Conservation (phyloP, 805 yeast genomes). For the Nakazawaea wickerhamii region DNA sequence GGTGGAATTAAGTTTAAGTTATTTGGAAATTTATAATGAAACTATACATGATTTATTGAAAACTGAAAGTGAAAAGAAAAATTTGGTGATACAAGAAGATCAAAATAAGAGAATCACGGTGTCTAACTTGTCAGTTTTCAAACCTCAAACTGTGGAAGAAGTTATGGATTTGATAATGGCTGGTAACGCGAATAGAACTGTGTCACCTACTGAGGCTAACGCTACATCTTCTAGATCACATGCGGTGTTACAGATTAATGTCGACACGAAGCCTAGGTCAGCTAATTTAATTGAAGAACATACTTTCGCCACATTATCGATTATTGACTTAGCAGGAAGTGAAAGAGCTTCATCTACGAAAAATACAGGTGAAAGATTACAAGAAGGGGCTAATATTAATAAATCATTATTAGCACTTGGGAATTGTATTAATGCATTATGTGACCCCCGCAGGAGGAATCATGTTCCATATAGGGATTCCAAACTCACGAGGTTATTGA, state of each 20-base stretch:
- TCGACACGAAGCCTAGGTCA: constrained; percentile 51
- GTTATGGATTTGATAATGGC: constrained; percentile 70
- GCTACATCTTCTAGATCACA: constrained; percentile 89
- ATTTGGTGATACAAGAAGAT: constrained; percentile 67
- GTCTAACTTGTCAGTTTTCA: constrained; percentile 60
- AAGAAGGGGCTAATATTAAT: constrained; percentile 93
- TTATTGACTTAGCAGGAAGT: constrained; percentile 92
- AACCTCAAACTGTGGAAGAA: constrained; percentile 58
- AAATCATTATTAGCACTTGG: constrained; percentile 85
- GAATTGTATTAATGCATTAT: constrained; percentile 87
- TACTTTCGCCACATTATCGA: constrained; percentile 73
- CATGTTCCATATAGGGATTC: constrained; percentile 93
- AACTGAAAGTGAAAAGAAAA: constrained; percentile 29
- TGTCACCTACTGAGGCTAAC: constrained; percentile 88
- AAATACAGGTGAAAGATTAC: constrained; percentile 73
- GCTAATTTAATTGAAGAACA: constrained; percentile 64
- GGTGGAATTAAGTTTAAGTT: constrained; percentile 62
- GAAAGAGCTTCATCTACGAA: constrained; percentile 89
- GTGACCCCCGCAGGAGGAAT: constrained; percentile 59
- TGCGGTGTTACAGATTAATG: constrained; percentile 82
- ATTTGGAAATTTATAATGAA: constrained; percentile 88
- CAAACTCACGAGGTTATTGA: constrained; percentile 77
- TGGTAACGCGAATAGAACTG: constrained; percentile 75
- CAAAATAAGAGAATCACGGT: constrained; percentile 60
- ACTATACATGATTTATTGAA: constrained; percentile 72